Evolutionary conservation across 2,329 filamentous ascomycete genomes (phyloP).

Genomic region (Paraconiothyrium brasiliense): DNA sequence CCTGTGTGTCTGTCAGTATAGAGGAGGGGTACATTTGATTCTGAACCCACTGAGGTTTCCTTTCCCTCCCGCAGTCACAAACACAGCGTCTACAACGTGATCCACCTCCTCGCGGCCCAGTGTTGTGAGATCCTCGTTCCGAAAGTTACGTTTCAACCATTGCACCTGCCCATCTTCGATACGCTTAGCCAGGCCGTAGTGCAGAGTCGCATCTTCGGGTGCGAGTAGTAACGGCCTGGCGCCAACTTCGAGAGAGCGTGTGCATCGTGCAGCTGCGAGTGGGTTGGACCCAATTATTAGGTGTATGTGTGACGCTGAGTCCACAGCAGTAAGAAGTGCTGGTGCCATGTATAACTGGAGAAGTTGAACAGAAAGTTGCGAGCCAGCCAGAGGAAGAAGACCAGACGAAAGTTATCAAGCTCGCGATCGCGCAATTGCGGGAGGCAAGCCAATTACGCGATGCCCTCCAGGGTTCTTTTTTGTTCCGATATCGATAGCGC

Average conservation of each 20-base stretch:
- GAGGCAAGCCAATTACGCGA: slow-evolving; percentile 14
- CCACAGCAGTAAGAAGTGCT: slow-evolving; percentile 75
- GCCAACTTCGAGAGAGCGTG: slow-evolving; percentile 81
- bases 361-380: slow-evolving; percentile 2
- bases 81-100: slow-evolving; percentile 86
- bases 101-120: slow-evolving; percentile 84
- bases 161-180: slow-evolving; percentile 72
- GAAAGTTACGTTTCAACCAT: slow-evolving; percentile 73
- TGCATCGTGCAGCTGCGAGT: slow-evolving; percentile 84
- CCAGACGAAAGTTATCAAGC: slow-evolving; percentile 2
- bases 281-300: slow-evolving; percentile 87
- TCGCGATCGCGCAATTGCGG: slow-evolving; percentile 11
- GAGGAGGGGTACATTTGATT: slow-evolving; percentile 15
- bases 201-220: slow-evolving; percentile 68
- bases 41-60: slow-evolving; percentile 55
- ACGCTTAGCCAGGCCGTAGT: slow-evolving; percentile 69
- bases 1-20: slow-evolving; percentile 53
- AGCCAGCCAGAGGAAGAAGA: neutral
- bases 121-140: slow-evolving; percentile 74
- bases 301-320: slow-evolving; percentile 77
- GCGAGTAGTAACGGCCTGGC: slow-evolving; percentile 83
- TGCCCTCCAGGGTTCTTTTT: slow-evolving; percentile 25
- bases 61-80: slow-evolving; percentile 73
- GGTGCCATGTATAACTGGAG: slow-evolving; percentile 50
- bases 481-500: slow-evolving; percentile 46